A percentile compares a stretch with the other conserved stretches of the same genome.
Evolutionary conservation across 2,329 filamentous ascomycete genomes (phyloP).

Genomic region (Neonectria punicea): DNA sequence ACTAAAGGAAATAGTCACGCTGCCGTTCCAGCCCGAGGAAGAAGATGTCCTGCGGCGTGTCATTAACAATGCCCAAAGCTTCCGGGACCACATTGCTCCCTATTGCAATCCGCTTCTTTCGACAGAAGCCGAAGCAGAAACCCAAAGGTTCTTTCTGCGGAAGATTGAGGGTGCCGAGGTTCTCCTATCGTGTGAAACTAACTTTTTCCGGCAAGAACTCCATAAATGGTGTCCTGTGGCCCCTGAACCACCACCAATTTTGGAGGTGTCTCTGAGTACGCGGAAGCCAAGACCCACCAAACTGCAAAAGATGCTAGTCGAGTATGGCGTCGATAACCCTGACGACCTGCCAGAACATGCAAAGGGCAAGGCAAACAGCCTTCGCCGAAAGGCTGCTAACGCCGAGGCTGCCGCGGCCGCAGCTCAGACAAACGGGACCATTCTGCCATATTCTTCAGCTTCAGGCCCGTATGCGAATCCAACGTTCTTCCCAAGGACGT

Average conservation of each 20-base stretch:
- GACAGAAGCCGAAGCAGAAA: constrained; percentile 86
- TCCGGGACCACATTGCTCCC: constrained; percentile 82
- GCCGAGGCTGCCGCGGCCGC: constrained; percentile 62
- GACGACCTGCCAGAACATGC: constrained; percentile 89
- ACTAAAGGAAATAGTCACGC: constrained; percentile 80
- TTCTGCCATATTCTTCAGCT: constrained; percentile 35
- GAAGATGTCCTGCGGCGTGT: constrained; percentile 88
- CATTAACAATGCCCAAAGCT: constrained; percentile 83
- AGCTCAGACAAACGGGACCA: constrained; percentile 32
- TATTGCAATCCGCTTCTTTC: constrained; percentile 85
- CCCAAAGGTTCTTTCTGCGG: constrained; percentile 92
- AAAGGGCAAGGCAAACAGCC: constrained; percentile 78
- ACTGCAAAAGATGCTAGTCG: constrained; percentile 91
- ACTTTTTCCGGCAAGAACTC: constrained; percentile 94
- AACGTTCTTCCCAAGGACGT: constrained; percentile 38
- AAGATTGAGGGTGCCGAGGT: constrained; percentile 98
- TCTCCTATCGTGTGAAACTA: constrained; percentile 91
- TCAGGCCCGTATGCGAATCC: constrained; percentile 40
- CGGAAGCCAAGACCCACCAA: constrained; percentile 97
- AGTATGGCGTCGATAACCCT: constrained; percentile 88
- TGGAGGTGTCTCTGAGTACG: constrained; percentile 89
- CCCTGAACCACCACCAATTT: constrained; percentile 82
- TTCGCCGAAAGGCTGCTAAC: constrained; percentile 77
- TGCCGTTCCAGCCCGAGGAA: constrained; percentile 97
- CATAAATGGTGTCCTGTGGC: constrained; percentile 96